phyloP scores from a whole-genome alignment of 352 stramenopile genomes.

The Phytophthora tubulina region DNA sequence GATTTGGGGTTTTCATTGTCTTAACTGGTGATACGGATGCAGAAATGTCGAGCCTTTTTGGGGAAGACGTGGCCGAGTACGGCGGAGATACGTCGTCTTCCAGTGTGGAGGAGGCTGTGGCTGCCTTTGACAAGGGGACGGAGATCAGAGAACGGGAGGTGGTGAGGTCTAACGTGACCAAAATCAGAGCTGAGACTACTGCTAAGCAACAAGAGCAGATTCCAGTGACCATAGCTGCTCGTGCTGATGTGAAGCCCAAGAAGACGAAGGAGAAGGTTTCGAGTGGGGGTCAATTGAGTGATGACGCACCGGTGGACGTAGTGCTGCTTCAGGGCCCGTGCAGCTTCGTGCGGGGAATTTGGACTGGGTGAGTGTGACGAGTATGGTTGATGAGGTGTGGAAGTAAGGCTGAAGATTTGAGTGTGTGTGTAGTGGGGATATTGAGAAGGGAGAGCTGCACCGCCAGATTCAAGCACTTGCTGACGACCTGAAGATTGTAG shows the following conservation, averaged over 20 bases:
- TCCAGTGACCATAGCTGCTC: neutral
- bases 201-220: neutral
- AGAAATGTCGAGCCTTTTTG: slow-evolving; percentile 68
- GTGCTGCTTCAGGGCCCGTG: slow-evolving; percentile 42
- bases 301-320: slow-evolving; percentile 9
- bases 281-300: neutral
- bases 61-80: slow-evolving; percentile 53
- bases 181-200: neutral
- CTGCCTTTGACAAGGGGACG: slow-evolving; percentile 1
- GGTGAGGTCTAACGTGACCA: neutral
- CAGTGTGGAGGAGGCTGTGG: slow-evolving; percentile 12
- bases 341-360: slow-evolving; percentile 39
- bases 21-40: neutral
- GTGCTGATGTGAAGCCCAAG: slow-evolving; percentile 10
- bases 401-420: neutral
- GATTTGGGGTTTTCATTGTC: neutral
- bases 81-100: slow-evolving; percentile 21
- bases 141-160: neutral
- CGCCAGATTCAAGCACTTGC: slow-evolving; percentile 22
- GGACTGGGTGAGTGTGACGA: slow-evolving; percentile 32
- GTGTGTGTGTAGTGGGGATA: slow-evolving; percentile 23
- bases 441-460: slow-evolving; percentile 19
- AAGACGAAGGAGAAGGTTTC: slow-evolving; percentile 7
- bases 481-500: slow-evolving; percentile 25
- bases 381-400: neutral